Conservation (phyloP, 192 early-diverging fungal species). For the Dissophora globulifera region DNA sequence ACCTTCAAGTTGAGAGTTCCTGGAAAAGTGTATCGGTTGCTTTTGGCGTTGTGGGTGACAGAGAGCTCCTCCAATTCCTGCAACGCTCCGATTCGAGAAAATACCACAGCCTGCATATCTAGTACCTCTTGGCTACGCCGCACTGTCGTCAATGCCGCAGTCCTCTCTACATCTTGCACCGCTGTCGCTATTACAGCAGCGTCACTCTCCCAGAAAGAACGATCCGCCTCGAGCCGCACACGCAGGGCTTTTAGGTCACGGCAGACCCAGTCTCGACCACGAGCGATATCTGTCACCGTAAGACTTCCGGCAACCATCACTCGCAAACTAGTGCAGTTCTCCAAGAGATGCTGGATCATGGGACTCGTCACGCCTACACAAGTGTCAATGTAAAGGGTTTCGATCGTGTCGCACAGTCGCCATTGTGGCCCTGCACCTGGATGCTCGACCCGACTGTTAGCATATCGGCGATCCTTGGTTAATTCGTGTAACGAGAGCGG, state of each 20-base stretch:
- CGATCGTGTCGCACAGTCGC: neutral
- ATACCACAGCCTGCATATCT: neutral
- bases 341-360: neutral
- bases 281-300: neutral
- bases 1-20: neutral
- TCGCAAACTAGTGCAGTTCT: neutral
- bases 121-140: neutral
- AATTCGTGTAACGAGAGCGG: neutral
- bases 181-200: too few species aligned
- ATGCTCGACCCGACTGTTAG: too few species aligned
- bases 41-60: neutral
- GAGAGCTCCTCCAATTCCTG: neutral
- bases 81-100: neutral
- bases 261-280: neutral
- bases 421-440: too few species aligned
- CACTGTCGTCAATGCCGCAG: neutral
- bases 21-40: too few species aligned
- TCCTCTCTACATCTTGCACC: too few species aligned
- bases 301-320: neutral
- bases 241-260: neutral
- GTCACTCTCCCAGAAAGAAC: too few species aligned
- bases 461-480: neutral
- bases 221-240: neutral
- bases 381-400: neutral
- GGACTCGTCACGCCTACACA: neutral